Base-by-base conservation (phyloP, 2,329 filamentous ascomycete species). In the Colletotrichum noveboracense region DNA sequence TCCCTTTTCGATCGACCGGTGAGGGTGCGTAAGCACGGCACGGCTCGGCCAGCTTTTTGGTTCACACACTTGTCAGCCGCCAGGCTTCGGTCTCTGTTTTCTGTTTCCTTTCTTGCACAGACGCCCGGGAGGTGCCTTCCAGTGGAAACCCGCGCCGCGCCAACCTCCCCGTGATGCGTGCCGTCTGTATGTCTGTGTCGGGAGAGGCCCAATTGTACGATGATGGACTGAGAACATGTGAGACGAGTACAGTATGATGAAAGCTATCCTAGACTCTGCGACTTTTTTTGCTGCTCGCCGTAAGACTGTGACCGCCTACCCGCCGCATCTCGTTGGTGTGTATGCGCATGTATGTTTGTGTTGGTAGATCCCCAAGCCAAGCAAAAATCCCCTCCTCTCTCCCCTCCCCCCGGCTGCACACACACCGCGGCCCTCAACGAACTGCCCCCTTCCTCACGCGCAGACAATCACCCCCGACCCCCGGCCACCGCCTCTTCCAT, bases 1-100 rank as follows among this genome's bases (percentile, higher is more conserved):
- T 66, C 61, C 72, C 58, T n/a, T 69, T 75, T 48, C 36, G 70
- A 74, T 76, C 64, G 70, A 74, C 60, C 70, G 74, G 70, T 76
- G 64, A 65, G 36, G 56, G 67, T 36, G 52, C 18, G 69, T 75
- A 75, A 72, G 69, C 73, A 72, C 73, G 73, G 73, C 73, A 72
- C 69, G 69, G 73, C 73, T 72, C 73, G 73, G 69, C 69, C 26
- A 72, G 62, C 13, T 48, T 32, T 24, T 32, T 60, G 16, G 28
- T 48, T 60, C 34, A 32, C 34, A 60, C 26, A 30, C 52, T 32
- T 43, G 55, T 48, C 67, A 70, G 67, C 67, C 67, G 48, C 67
- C 21, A 48, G 38, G 18, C 18, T 48, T 48, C 18, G 38, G 38
- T 48, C 38, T 48, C 18, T 48, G 38, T 48, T 48, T 48, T 14